A percentile compares a stretch with the other conserved stretches of the same genome.
phyloP scores from a whole-genome alignment of 768 basidiomycete genomes.

The Suillus luteus region DNA sequence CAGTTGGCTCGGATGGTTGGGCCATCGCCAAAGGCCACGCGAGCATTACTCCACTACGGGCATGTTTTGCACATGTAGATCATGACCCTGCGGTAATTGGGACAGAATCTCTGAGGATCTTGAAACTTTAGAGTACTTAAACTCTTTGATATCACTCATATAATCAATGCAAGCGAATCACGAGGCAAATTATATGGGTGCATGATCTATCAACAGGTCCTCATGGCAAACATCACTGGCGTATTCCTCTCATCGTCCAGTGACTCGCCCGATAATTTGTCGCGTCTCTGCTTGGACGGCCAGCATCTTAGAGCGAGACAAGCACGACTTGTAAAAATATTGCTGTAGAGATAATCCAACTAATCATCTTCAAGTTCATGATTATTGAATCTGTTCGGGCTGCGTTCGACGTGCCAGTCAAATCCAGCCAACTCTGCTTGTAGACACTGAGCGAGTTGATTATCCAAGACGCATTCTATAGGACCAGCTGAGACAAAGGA shows the following conservation, averaged over 20 bases:
- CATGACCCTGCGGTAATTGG: conserved; percentile 1
- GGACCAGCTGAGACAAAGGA: conserved; percentile 11
- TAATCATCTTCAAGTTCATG: conserved; percentile 10
- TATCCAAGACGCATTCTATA: conserved; percentile 77
- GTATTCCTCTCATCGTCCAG: not conserved
- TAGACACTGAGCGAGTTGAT: conserved; percentile 82
- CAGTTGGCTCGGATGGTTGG: conserved; percentile 82
- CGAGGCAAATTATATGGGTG: not conserved
- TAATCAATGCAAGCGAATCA: not conserved
- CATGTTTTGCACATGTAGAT: conserved; percentile 64
- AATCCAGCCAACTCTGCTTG: conserved; percentile 50
- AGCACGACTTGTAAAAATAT: conserved; percentile 20
- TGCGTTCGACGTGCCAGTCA: conserved; percentile 28
- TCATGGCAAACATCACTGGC: not conserved
- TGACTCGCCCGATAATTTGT: conserved; percentile 25
- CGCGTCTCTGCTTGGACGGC: conserved; percentile 3
- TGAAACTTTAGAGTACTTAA: conserved; percentile 49
- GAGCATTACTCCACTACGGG: conserved; percentile 77
- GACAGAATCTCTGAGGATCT: conserved; percentile 48
- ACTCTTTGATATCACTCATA: not conserved
- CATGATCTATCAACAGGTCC: not conserved
- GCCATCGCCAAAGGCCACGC: conserved; percentile 69
- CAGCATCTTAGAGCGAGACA: conserved; percentile 21
- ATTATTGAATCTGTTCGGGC: conserved; percentile 7
- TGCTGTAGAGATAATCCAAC: conserved; percentile 16